phyloP scores from a whole-genome alignment of 2,329 filamentous ascomycete species.

The Phialocephala sp. region DNA sequence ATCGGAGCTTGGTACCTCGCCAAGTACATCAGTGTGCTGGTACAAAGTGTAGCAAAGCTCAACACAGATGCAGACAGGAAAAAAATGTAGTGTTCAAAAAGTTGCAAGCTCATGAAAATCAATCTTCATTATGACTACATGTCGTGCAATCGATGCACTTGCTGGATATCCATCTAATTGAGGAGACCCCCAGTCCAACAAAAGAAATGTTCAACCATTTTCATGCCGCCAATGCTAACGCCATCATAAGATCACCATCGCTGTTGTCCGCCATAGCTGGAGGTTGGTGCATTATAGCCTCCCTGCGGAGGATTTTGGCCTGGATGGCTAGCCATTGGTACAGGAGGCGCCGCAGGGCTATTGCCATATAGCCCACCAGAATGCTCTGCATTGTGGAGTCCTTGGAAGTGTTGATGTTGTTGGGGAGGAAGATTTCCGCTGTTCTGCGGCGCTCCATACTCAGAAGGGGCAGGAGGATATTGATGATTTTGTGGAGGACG shows the following conservation, averaged over 20 bases:
- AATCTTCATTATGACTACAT: conserved; percentile 25
- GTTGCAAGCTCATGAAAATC: conserved; percentile 7
- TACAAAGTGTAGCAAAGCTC: conserved; percentile 26
- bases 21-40: conserved; percentile 36
- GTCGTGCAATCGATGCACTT: conserved; percentile 20
- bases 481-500: conserved; percentile 28
- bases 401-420: conserved; percentile 36
- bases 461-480: conserved; percentile 24
- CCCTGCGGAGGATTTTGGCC: conserved; percentile 14
- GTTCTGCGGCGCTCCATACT: conserved; percentile 29
- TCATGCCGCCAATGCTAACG: background rate
- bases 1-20: conserved; percentile 42
- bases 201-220: conserved; percentile 10
- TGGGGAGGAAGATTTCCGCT: conserved; percentile 33
- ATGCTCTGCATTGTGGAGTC: conserved; percentile 35
- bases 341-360: conserved; percentile 20
- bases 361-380: conserved; percentile 38
- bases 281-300: conserved; percentile 16
- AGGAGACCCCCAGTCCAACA: conserved; percentile 11
- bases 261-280: conserved; percentile 25
- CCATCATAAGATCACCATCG: conserved; percentile 14
- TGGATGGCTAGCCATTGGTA: conserved; percentile 26
- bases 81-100: conserved; percentile 16
- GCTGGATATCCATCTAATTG: conserved; percentile 30
- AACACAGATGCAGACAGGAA: conserved; percentile 29